Evolutionary conservation across 345 rosid genomes (phyloP).

Genomic region (Clarkia xantiana): DNA sequence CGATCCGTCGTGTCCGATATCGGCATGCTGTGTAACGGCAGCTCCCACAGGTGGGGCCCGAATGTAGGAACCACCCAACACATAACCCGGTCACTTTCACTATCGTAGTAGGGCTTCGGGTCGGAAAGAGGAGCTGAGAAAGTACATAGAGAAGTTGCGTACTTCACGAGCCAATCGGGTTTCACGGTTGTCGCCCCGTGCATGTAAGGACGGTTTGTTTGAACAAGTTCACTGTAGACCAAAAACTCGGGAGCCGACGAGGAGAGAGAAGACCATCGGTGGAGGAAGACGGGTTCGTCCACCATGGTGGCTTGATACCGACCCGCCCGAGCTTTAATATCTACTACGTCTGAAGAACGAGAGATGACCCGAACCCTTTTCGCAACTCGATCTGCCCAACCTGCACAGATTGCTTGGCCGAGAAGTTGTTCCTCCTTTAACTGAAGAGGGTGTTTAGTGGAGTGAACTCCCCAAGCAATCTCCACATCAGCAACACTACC

Average conservation of each 20-base stretch:
- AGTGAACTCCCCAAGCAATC: conserved; percentile 42
- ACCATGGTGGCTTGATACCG: conserved; percentile 59
- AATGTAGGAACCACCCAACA: conserved; percentile 51
- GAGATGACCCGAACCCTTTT: conserved; percentile 28
- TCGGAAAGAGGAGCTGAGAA: conserved; percentile 42
- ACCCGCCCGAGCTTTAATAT: conserved; percentile 31
- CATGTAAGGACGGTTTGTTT: conserved; percentile 66
- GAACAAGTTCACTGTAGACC: conserved; percentile 64
- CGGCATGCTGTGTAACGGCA: conserved; percentile 36
- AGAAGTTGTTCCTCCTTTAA: conserved; percentile 59
- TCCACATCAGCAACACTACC: conserved; percentile 58
- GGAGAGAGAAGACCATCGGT: conserved; percentile 58
- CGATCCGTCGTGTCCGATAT: conserved; percentile 20
- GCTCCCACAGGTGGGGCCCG: conserved; percentile 57
- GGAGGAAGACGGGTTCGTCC: conserved; percentile 62
- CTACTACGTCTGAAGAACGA: conserved; percentile 17
- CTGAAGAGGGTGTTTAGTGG: conserved; percentile 33
- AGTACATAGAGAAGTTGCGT: conserved; percentile 42
- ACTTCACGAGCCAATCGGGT: conserved; percentile 65
- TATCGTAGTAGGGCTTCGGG: conserved; percentile 54
- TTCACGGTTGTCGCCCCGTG: conserved; percentile 69
- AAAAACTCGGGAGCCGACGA: conserved; percentile 66
- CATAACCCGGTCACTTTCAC: conserved; percentile 35
- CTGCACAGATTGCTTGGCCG: conserved; percentile 79
- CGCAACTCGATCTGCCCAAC: conserved; percentile 93